Evolutionary conservation across 192 early-diverging fungal species (phyloP).

Genomic region (Podila epicladia): DNA sequence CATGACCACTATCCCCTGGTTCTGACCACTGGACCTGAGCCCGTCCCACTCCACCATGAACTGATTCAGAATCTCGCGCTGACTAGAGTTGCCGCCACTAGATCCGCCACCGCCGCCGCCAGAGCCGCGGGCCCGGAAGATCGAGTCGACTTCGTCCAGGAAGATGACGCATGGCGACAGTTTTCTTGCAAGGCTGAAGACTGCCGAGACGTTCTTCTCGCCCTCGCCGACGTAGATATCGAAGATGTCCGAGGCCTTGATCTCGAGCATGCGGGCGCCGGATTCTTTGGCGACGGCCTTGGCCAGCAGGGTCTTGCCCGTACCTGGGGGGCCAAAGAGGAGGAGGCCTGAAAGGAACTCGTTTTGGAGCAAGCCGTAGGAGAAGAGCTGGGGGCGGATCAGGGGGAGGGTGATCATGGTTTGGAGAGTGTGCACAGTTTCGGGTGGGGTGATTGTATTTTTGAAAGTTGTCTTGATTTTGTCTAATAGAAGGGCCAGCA

Average conservation of each 20-base stretch:
- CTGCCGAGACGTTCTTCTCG: slow-evolving; percentile 94
- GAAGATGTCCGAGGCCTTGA: slow-evolving; percentile 80
- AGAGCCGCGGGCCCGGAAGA: slow-evolving; percentile 78
- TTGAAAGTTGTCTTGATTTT: slow-evolving; percentile 68
- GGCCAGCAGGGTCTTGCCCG: slow-evolving; percentile 88
- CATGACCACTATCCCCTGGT: slow-evolving; percentile 85
- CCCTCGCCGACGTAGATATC: slow-evolving; percentile 96
- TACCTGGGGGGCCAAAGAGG: slow-evolving; percentile 89
- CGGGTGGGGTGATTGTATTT: slow-evolving; percentile 78
- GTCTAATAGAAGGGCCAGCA: slow-evolving; percentile 26
- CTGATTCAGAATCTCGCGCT: slow-evolving; percentile 89
- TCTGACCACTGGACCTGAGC: slow-evolving; percentile 66
- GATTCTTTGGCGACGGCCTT: slow-evolving; percentile 88
- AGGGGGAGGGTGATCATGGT: slow-evolving; percentile 84
- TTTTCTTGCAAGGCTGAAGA: slow-evolving; percentile 93
- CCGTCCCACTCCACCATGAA: slow-evolving; percentile 99
- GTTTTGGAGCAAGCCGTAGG: slow-evolving; percentile 71
- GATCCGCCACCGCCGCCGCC: slow-evolving; percentile 52
- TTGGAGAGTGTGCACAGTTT: slow-evolving; percentile 89
- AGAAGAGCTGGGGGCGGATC: slow-evolving; percentile 81
- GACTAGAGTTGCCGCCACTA: slow-evolving; percentile 61
- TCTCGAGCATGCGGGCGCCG: slow-evolving; percentile 80
- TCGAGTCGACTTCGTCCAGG: slow-evolving; percentile 94
- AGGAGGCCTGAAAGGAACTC: slow-evolving; percentile 80
- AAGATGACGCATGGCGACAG: slow-evolving; percentile 97